These are phyloP conservation scores for Phytophthora colocasiae DNA, from an alignment of 352 stramenopile genomes.

Conservation along the genomic window DNA sequence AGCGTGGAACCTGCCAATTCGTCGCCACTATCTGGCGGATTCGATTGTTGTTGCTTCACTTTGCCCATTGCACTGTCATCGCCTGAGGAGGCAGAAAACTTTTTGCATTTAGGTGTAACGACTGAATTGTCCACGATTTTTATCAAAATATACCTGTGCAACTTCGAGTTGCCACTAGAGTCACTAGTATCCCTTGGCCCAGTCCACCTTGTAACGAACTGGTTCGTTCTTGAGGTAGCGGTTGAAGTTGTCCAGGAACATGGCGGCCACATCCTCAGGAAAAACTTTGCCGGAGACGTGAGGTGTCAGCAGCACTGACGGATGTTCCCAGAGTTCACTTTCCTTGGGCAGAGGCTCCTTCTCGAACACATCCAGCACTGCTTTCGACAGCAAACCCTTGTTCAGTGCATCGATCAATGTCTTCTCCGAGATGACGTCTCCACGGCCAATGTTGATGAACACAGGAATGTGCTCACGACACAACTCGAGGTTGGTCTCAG, in stretches of 20 bases:
- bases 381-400: constrained; percentile 57
- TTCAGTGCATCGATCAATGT: constrained; percentile 73
- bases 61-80: constrained; percentile 30
- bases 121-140: neutral
- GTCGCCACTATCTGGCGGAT: constrained; percentile 15
- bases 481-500: constrained; percentile 47
- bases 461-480: constrained; percentile 63
- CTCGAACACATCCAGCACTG: constrained; percentile 73
- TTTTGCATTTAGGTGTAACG: constrained; percentile 15
- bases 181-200: constrained; percentile 57
- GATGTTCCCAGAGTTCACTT: constrained; percentile 72
- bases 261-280: constrained; percentile 70
- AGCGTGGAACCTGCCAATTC: constrained; percentile 36
- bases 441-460: constrained; percentile 89
- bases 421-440: constrained; percentile 77
- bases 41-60: constrained; percentile 27
- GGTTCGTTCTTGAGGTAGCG: constrained; percentile 46
- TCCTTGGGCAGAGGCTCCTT: constrained; percentile 56
- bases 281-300: constrained; percentile 86
- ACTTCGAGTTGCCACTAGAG: constrained; percentile 15
- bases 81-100: constrained; percentile 1
- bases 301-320: constrained; percentile 75
- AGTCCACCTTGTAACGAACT: constrained; percentile 59
- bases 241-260: constrained; percentile 77
- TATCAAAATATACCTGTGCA: too few species aligned